Base-by-base conservation (phyloP, 768 basidiomycete genomes). In the Trametes punicea region DNA sequence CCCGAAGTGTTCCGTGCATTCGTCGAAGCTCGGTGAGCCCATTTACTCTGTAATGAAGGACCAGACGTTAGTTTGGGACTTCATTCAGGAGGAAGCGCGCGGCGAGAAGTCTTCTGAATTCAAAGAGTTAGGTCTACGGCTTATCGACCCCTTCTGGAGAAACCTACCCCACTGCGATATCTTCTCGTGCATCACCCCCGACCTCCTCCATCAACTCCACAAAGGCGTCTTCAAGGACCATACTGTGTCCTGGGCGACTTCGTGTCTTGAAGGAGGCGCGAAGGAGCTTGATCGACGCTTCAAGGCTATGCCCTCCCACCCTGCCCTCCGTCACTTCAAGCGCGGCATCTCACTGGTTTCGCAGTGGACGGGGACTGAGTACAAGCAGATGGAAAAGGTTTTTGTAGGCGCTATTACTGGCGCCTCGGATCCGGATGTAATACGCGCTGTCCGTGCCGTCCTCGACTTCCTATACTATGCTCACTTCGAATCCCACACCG, bases 151-250 rank as follows among this genome's bases (percentile, higher is more conserved):
- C 18, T 79, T 77, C 60, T 79, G 76, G 77, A 42, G 53, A 1
- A 57, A 73, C 34, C 61, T 78, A 15, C 77, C 74, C 0, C 69
- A 68, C 55, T 31, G 31, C 31, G 31, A 31, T 13, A 31, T 31
- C 31, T 31, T 31, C 31, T 31, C 31, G 13, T 31, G 54, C 27
- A 57, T 78, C 39, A 74, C 71, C 0, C 69, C 71, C 16, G 64
- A 77, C 64, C 20, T 77, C 15, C 72, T 79, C 21, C 78, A 81
- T 51, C 75, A 78, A 55, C 67, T 80, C 0, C 71, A 80, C 63
- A 74, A 80, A 58, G 77, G 78, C 0, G 54, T 77, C 3, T 75
- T 78, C 65, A 75, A 75, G 33, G 73, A 77, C 40, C 77, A 78
- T 42, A 45, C 75, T n/a, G 62, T 70, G 1, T 67, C 63, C 6